Base-by-base conservation (phyloP, 345 rosid genomes). In the Ceriops tagal region DNA sequence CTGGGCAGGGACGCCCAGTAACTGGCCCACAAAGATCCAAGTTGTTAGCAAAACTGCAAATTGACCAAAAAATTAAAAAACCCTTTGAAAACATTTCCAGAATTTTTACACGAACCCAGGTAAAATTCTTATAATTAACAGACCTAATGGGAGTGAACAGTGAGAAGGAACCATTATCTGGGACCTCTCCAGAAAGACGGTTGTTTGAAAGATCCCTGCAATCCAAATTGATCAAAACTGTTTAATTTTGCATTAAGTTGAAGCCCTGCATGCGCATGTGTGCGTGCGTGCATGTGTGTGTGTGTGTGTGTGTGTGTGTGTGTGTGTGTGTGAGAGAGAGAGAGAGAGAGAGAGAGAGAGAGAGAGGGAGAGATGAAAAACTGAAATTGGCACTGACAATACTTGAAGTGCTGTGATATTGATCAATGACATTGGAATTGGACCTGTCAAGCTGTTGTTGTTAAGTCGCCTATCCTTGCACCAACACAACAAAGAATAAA, bases 1-100 rank as follows among this genome's bases (percentile, higher is more conserved):
- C 77, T 21, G 81, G 77, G 80, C 99, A 96, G 61, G 98, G 97
- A 56, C 64, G 88, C 70, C 96, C 96, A 58, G 99, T 96, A 64
- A 92, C 98, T 9, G 98, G 97, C 61, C 99, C 99, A 85, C 99
- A 96, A 22, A 96, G 86, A 79, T 84, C 82, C 79, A 89, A 68
- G 83, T 96, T 96, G 79, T 92, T 92, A 66, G 95, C 97, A 80
- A 96, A 96, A 86, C 99, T 65, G 72, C 22, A 61, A 65, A 57
- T 26, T 56, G 65, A 31, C 58, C 30, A 24, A 24, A 24, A 24
- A 24, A 24, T 0, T 0, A 62, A 28, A 4, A 19, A 49, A 13
- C 5, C 8, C 27, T 30, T 66, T 53, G 5, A 3, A 20, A 28
- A 53, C 26, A 9, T 21, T 13, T 47, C 6, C 7, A 21, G 13